phyloP scores from a whole-genome alignment of 1,139 yeast genomes.

The Kluyveromyces marxianus region DNA sequence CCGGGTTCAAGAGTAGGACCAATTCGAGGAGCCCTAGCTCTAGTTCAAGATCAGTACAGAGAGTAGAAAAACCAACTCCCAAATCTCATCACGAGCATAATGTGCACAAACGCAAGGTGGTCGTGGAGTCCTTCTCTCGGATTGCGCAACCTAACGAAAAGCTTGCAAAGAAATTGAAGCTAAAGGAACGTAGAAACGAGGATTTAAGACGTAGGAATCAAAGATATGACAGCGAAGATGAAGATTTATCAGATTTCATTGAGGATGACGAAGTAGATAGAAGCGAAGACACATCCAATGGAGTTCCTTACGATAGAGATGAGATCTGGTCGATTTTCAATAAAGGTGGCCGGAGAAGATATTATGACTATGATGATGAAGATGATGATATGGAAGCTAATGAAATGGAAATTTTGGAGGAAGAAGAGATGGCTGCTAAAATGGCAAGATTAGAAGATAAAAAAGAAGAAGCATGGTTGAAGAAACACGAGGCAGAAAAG shows the following conservation, averaged over 20 bases:
- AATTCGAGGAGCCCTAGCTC: not conserved
- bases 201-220: not conserved
- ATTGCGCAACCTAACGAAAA: constrained; percentile 33
- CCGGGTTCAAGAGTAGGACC: not conserved
- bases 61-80: no score
- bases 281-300: constrained; percentile 31
- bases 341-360: constrained; percentile 47
- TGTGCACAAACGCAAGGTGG: constrained; percentile 1
- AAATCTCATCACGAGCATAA: no score
- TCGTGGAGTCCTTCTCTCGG: constrained; percentile 2
- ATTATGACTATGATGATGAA: constrained; percentile 38
- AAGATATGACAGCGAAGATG: constrained; percentile 17
- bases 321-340: constrained; percentile 87
- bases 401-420: constrained; percentile 77
- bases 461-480: constrained; percentile 53
- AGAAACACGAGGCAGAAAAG: constrained; percentile 40
- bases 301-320: constrained; percentile 52
- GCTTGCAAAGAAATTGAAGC: constrained; percentile 26
- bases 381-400: constrained; percentile 91
- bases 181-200: constrained; percentile 10
- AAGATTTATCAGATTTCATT: constrained; percentile 42
- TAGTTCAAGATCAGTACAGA: no score
- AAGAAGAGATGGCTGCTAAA: constrained; percentile 59
- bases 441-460: constrained; percentile 61
- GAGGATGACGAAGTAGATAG: constrained; percentile 40